Evolutionary conservation across 768 basidiomycete genomes (phyloP), one percentile per base, ranked within the genome.

Genomic region (Leccinum rimulosum): DNA sequence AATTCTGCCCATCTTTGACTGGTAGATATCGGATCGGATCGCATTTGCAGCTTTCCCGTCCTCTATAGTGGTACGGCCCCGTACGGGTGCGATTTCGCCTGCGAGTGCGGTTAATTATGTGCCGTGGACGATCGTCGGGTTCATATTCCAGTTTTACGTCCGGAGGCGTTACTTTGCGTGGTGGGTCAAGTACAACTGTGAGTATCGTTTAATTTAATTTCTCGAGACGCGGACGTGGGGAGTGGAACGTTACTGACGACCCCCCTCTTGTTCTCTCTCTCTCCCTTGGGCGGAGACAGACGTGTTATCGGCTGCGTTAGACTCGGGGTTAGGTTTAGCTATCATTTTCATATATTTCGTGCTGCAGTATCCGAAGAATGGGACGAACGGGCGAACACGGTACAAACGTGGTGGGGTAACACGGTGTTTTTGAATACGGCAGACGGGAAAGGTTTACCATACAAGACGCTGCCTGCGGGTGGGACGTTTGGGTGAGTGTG

Each of bases 371-470:
- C 88, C 88, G 3, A 63, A 61, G 57, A 79, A 87, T 55, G 87
- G 87, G 4, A 73, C 71, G 12, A 87, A 89, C 61, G 88, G 5
- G 5, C 67, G 12, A 74, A 75, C 38, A 84, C 60, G 6, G 68
- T 91, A 43, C 81, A 82, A 60, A 54, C 61, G 3, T 91, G 89
- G 89, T 90, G 87, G 88, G 89, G 89, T 11, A 90, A 90, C 61
- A 81, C 74, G 59, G 68, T 74, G 9, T 71, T 50, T 62, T 4
- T 50, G 31, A 67, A 70, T 17, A 68, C 68, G 19, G 68, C 68
- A 2, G 67, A 70, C 14, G 66, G 47, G 2, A 14, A 27, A 35
- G 60, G 54, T 7, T 31, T 62, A 31, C 62, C 56, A 5, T 68
- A 54, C 50, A 61, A 51, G 50, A 5, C 54, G 1, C 1, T 72